Conservation (phyloP, 1,139 yeast species). For the Hemisphaericaspora xylanilytica region DNA sequence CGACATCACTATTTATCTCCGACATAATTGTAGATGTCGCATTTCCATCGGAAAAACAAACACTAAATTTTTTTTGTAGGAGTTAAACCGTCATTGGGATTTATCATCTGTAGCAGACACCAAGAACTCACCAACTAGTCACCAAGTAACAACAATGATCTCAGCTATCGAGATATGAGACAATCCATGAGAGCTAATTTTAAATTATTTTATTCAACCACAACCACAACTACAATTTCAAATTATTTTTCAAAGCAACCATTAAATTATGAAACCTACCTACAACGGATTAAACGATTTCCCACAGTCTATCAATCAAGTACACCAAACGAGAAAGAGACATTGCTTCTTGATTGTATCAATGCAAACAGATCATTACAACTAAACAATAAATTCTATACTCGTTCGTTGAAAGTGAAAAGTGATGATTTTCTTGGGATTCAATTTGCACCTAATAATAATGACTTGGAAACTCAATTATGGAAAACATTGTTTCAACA, state of each 20-base stretch:
- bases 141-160: no score
- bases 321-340: constrained; percentile 5
- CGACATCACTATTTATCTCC: no score
- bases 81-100: no score
- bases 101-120: no score
- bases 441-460: constrained; percentile 12
- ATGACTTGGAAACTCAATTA: constrained; percentile 20
- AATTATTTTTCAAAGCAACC: constrained; percentile 22
- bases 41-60: no score
- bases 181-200: background rate
- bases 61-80: no score
- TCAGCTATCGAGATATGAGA: no score
- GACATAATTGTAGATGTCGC: no score
- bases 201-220: constrained; percentile 2
- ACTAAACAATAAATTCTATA: constrained; percentile 6
- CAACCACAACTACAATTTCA: background rate
- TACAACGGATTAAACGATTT: constrained; percentile 18
- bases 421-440: constrained; percentile 15
- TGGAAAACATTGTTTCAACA: constrained; percentile 14
- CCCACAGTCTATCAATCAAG: constrained; percentile 1
- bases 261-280: constrained; percentile 28
- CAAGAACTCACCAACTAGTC: no score
- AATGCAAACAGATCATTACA: constrained; percentile 24
- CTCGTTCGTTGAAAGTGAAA: background rate
- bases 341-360: constrained; percentile 23